Base-by-base conservation (phyloP, 75 land plant species). In the Sequoia sempervirens region DNA sequence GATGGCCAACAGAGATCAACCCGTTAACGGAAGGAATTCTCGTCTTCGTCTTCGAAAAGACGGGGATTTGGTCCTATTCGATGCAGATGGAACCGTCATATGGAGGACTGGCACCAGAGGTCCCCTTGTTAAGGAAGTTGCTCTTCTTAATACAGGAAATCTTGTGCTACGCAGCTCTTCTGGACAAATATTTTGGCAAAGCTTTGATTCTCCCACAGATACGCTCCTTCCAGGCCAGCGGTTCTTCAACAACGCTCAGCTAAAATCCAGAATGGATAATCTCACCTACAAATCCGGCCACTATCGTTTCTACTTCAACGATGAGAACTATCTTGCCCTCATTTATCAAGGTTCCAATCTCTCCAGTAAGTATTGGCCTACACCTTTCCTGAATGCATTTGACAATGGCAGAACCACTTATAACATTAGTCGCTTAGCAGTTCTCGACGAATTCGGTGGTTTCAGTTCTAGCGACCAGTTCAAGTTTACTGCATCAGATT, bases 381-480 rank as follows among this genome's bases (percentile, higher is more conserved):
- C 0, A 26, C 72, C 30, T 69, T 30, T 0, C 2, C 10, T 69
- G 72, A 11, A 0, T 28, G 32, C 2, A 5, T 69, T 69, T n/a
- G 10, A 69, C 2, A 69, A 30, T 5, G 34, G 72, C 10, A n/a
- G 10, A 69, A 69, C 9, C 34, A 30, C 34, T 28, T 87, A 87
- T 40, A 87, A 91, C 80, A 86, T 86, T 80, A 86, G 87, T 36
- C 82, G 89, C 69, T 52, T 66, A 41, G 89, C 85, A 2, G 53
- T 75, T 18, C 50, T 91, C 2, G 85, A 89, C 79, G 87, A 86
- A 0, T 30, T 68, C 54, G 92, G 92, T 1, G 40, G 82, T 20
- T 89, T 89, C 75, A 20, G 0, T 2, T 87, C 92, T 1, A 91
- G 89, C 70, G 92, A 89, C 75, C 2, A 61, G 18, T 69, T 87